phyloP scores from a whole-genome alignment of 108 stramenopile species.

The Cyclotella baltica region DNA sequence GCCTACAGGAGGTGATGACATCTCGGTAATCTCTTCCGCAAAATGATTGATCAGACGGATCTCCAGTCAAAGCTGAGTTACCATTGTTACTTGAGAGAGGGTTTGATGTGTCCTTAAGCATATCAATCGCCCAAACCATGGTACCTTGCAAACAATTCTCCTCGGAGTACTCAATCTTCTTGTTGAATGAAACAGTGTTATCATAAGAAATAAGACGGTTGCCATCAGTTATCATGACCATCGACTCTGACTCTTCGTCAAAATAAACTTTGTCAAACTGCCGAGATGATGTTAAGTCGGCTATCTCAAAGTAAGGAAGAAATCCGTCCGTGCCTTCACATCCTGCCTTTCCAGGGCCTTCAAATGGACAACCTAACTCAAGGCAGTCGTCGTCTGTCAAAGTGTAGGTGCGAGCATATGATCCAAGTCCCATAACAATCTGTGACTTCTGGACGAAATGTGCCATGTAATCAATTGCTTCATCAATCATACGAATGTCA shows the following conservation, averaged over 20 bases:
- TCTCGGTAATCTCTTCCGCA: slow-evolving; percentile 55
- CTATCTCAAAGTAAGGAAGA: slow-evolving; percentile 56
- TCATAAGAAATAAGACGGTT: slow-evolving; percentile 59
- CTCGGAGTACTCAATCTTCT: slow-evolving; percentile 49
- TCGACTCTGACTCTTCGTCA: slow-evolving; percentile 50
- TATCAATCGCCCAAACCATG: slow-evolving; percentile 60
- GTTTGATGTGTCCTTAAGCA: slow-evolving; percentile 52
- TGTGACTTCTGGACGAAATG: slow-evolving; percentile 51
- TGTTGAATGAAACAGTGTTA: slow-evolving; percentile 54
- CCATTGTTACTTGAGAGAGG: slow-evolving; percentile 56
- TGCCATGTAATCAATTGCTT: slow-evolving; percentile 52
- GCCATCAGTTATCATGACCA: slow-evolving; percentile 62
- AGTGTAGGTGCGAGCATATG: slow-evolving; percentile 55
- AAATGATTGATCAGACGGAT: slow-evolving; percentile 49
- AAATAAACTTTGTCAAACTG: slow-evolving; percentile 38
- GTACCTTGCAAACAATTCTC: slow-evolving; percentile 47
- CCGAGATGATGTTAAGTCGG: slow-evolving; percentile 39
- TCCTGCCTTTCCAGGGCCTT: slow-evolving; percentile 46
- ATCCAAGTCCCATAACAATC: slow-evolving; percentile 52
- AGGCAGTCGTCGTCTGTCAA: slow-evolving; percentile 45
- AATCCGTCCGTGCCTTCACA: slow-evolving; percentile 57
- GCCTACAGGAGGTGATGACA: slow-evolving; percentile 46
- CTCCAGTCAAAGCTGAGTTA: slow-evolving; percentile 39
- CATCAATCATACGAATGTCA: slow-evolving; percentile 55
- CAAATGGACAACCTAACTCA: slow-evolving; percentile 49